Conservation (phyloP, 306 rosid genomes). For the Begonia peltatifolia region DNA sequence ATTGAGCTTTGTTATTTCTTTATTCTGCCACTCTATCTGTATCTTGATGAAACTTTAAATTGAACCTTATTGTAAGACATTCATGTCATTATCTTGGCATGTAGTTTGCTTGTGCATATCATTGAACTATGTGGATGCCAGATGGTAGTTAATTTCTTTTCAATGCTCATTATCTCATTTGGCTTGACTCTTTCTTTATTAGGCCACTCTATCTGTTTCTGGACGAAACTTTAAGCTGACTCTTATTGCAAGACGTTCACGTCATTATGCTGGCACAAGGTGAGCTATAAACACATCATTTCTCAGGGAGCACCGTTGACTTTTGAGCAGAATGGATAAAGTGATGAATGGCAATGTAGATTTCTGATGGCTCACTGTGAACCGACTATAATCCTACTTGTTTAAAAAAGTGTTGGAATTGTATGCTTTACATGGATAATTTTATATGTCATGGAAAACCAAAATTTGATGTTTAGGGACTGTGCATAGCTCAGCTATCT, state of each 20-base stretch:
- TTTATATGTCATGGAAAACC: no score
- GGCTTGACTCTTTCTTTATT: constrained; percentile 4
- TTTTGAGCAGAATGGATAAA: not conserved
- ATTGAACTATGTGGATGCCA: no score
- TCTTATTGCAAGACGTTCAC: constrained; percentile 84
- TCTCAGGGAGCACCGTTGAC: not conserved
- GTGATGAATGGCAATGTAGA: not conserved
- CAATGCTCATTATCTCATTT: no score
- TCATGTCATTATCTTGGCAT: constrained; percentile 13
- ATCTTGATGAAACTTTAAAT: constrained; percentile 46
- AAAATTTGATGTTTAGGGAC: no score
- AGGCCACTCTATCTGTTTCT: constrained; percentile 58
- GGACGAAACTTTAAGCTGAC: constrained; percentile 57
- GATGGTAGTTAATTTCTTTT: no score
- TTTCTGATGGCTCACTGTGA: not conserved
- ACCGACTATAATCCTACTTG: not conserved
- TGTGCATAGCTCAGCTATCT: no score
- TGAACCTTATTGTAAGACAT: constrained; percentile 78
- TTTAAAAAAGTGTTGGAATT: no score
- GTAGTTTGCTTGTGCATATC: no score
- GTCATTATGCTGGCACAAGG: constrained; percentile 99
- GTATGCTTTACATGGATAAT: no score
- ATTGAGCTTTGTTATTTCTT: constrained; percentile 1
- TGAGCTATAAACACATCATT: constrained; percentile 3
- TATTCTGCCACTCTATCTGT: constrained; percentile 49